Conservation (phyloP, 139 green algal genomes). For the Monoraphidium neglectum region DNA sequence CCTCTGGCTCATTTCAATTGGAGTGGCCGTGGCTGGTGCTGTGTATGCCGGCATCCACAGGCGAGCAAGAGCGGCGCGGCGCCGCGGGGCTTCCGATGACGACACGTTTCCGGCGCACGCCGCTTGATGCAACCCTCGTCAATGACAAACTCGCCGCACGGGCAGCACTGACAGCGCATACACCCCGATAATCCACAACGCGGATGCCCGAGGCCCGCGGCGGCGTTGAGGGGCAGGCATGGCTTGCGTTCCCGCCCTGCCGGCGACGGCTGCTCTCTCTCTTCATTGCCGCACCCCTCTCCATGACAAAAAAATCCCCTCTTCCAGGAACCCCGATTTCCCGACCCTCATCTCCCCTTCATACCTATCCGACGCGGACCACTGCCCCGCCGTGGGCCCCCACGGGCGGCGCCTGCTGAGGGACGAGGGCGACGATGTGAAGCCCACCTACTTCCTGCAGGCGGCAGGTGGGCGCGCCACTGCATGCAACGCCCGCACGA, state of each 20-base stretch:
- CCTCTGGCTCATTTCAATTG: background rate
- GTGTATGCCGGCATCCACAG: slow-evolving; percentile 17
- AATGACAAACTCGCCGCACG: background rate
- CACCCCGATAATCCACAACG: background rate
- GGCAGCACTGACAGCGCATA: background rate
- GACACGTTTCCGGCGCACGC: too few species aligned
- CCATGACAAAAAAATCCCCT: background rate
- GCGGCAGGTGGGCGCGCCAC: background rate
- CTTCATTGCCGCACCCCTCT: background rate
- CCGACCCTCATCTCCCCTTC: slow-evolving; percentile 6
- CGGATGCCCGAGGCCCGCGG: too few species aligned
- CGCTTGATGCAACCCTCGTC: background rate
- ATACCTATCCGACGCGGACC: slow-evolving; percentile 39
- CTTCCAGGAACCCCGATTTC: slow-evolving; percentile 46
- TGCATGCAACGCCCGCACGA: background rate
- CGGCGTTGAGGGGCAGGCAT: background rate
- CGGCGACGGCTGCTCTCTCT: background rate
- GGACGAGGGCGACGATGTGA: background rate
- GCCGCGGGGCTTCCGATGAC: background rate
- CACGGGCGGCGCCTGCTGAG: slow-evolving; percentile 10
- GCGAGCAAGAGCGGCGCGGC: background rate
- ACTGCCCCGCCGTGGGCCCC: slow-evolving; percentile 35
- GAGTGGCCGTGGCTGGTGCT: background rate
- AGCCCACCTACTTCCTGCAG: slow-evolving; percentile 27
- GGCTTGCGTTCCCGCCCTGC: background rate